Conservation (phyloP, 139 green algal genomes). For the Closterium sp. region DNA sequence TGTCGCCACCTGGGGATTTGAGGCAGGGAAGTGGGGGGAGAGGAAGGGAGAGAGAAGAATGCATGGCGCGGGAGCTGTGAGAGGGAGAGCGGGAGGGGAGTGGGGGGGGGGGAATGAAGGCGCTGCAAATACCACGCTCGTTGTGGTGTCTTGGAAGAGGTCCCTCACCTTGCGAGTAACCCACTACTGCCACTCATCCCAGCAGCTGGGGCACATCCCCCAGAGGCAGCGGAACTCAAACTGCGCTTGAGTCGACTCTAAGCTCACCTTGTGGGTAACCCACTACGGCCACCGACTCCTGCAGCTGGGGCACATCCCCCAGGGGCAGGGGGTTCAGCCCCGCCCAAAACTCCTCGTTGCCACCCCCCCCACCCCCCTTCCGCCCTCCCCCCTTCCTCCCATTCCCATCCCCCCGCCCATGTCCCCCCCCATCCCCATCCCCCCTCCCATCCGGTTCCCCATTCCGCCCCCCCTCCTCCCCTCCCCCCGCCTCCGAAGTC, state of each 20-base stretch:
- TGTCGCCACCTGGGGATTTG: not conserved
- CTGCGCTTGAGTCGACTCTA: too few species aligned
- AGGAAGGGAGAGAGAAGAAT: too few species aligned
- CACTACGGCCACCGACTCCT: conserved; percentile 84
- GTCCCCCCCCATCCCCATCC: not conserved
- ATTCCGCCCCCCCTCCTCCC: not conserved
- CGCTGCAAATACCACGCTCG: too few species aligned
- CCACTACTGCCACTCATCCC: too few species aligned
- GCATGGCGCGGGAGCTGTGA: conserved; percentile 39
- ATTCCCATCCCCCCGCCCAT: conserved; percentile 46
- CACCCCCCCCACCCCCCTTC: not conserved
- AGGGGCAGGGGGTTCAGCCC: conserved; percentile 71
- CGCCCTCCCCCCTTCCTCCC: not conserved
- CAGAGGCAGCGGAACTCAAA: too few species aligned
- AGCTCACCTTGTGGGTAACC: conserved; percentile 62
- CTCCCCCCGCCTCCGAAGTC: not conserved
- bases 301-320: conserved; percentile 52
- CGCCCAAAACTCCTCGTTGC: conserved; percentile 54
- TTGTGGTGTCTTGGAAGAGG: too few species aligned
- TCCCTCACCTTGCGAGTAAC: too few species aligned
- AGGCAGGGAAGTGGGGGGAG: too few species aligned
- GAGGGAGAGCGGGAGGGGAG: too few species aligned
- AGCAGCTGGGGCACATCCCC: too few species aligned
- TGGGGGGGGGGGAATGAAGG: too few species aligned
- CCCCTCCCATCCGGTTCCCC: not conserved